phyloP scores from a whole-genome alignment of 176 grass and related monocot genomes.

The Bonia amplexicaulis region DNA sequence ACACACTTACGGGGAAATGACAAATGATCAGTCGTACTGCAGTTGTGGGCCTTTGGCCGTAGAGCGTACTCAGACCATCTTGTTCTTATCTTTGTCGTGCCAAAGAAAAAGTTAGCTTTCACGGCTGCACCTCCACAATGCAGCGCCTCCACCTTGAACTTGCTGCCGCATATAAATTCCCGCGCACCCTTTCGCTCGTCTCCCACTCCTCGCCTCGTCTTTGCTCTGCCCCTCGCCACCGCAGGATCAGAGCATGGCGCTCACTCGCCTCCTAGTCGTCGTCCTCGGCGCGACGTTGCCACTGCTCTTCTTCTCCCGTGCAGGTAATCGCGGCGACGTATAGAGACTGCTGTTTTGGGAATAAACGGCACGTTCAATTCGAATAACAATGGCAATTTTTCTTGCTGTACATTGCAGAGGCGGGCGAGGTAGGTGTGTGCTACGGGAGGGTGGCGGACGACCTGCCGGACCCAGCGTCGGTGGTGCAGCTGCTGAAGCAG shows the following conservation, averaged over 20 bases:
- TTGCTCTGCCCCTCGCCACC: neutral
- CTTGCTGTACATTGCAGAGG: constrained; percentile 13
- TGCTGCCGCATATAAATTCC: neutral
- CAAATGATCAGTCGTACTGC: too few relatives aligned
- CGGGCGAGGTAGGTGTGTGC: constrained; percentile 55
- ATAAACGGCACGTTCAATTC: neutral
- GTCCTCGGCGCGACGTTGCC: neutral
- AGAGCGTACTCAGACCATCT: too few relatives aligned
- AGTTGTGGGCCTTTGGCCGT: too few relatives aligned
- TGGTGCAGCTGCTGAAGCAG: constrained; percentile 50
- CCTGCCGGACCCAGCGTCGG: constrained; percentile 43
- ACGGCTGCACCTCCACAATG: neutral
- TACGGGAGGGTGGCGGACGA: constrained; percentile 63
- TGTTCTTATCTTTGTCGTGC: too few relatives aligned
- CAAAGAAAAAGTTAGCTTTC: too few relatives aligned
- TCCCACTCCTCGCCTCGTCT: neutral
- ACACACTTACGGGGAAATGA: too few relatives aligned
- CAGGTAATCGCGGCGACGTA: neutral
- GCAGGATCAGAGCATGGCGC: neutral
- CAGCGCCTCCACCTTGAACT: neutral
- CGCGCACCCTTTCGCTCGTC: neutral
- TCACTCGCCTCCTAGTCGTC: neutral
- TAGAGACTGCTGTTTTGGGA: neutral
- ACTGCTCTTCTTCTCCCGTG: neutral
- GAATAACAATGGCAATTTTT: neutral